Percentiles rank a stretch among this genome's conserved stretches.
Conservation (phyloP, 2,329 filamentous ascomycete genomes). For the Dactylellina haptotyla region DNA sequence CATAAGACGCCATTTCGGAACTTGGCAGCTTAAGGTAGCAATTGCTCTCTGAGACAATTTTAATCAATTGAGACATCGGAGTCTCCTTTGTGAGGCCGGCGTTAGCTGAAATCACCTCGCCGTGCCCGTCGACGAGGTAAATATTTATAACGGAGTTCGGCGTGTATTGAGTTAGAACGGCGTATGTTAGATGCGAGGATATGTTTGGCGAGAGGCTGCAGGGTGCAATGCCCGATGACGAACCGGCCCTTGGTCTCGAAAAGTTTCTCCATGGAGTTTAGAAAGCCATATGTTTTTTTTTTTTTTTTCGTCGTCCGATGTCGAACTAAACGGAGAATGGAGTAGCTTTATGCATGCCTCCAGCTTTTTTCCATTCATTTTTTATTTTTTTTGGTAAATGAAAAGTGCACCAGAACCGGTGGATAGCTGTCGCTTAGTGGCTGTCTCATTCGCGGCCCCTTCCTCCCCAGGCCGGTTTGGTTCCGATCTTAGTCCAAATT, state of each 20-base stretch:
- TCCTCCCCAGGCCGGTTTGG: conserved; percentile 22
- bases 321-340: conserved; percentile 13
- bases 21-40: conserved; percentile 26
- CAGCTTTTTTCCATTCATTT: conserved; percentile 8
- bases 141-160: conserved; percentile 30
- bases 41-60: conserved; percentile 27
- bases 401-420: conserved; percentile 19
- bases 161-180: conserved; percentile 33
- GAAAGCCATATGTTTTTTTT: conserved; percentile 1
- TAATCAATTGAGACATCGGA: conserved; percentile 42
- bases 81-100: conserved; percentile 25
- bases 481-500: conserved; percentile 44
- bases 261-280: conserved; percentile 24
- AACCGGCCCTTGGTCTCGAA: background rate
- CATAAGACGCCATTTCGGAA: conserved; percentile 45
- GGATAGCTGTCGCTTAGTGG: conserved; percentile 31
- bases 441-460: conserved; percentile 29
- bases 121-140: conserved; percentile 5
- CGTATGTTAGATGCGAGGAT: conserved; percentile 30
- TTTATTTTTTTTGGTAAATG: background rate
- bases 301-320: conserved; percentile 33
- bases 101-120: conserved; percentile 24
- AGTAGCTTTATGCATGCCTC: conserved; percentile 26
- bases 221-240: conserved; percentile 46
- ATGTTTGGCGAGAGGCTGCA: conserved; percentile 43